Conservation (phyloP, 306 rosid species). For the Malus fusca region DNA sequence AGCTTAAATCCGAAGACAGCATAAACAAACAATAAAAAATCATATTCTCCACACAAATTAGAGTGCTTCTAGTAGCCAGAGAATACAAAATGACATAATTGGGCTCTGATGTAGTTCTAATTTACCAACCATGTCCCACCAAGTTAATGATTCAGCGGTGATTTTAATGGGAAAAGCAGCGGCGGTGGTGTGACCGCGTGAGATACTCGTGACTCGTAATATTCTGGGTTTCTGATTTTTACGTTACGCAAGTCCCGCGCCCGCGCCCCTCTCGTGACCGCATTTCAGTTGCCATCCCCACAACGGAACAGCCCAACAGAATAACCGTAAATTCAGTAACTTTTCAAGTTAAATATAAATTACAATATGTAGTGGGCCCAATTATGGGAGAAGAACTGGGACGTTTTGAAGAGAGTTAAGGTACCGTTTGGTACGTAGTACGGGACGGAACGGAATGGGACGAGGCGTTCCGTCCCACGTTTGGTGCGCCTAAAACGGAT, state of each 20-base stretch:
- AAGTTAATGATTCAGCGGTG: background rate
- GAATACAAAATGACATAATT: background rate
- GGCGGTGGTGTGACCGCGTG: slow-evolving; percentile 20
- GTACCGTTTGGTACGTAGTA: too few species aligned
- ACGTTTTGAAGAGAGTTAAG: too few species aligned
- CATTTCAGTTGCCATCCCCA: slow-evolving; percentile 26
- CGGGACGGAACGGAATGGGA: fast-evolving
- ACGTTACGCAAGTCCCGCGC: slow-evolving; percentile 19
- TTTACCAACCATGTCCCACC: background rate
- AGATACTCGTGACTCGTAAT: slow-evolving; percentile 41
- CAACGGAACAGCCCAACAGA: background rate
- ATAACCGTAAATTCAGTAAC: background rate
- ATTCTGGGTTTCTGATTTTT: background rate
- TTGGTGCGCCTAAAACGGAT: too few species aligned
- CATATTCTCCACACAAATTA: too few species aligned
- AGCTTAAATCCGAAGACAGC: too few species aligned
- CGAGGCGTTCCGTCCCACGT: too few species aligned
- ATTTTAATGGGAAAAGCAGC: background rate
- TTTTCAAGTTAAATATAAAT: background rate
- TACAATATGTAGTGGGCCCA: too few species aligned
- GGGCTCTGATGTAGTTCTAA: background rate
- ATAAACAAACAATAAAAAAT: too few species aligned
- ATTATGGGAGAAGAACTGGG: too few species aligned
- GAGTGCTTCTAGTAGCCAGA: too few species aligned
- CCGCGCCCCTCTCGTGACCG: slow-evolving; percentile 47